Evolutionary conservation across 2,329 filamentous ascomycete species (phyloP), one percentile per base, ranked within the genome.

Genomic region (Sphaceloma murrayae): DNA sequence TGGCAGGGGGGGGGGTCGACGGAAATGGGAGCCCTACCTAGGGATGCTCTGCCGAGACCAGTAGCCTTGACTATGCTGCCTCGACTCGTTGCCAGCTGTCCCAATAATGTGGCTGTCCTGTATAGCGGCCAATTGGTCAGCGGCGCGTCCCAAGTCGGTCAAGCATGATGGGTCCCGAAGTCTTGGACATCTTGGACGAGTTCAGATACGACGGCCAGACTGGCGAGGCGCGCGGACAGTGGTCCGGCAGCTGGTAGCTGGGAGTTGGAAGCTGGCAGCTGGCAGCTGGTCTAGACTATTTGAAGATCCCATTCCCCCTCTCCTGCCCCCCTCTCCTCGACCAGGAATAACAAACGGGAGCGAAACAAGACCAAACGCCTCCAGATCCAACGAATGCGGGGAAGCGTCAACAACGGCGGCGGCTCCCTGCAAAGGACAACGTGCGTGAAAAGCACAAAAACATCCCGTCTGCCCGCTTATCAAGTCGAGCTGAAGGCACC

Each of bases 131-230:
- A 38, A 24, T 40, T 18, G 36, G 29, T 10, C 18, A 29, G 5
- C 30, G 9, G 10, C 9, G 17, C n/a, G 13, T 14, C 19, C 36
- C 36, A 29, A 29, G 36, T 22, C 36, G 14, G 36, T 17, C 36
- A 40, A 40, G 36, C 24, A 40, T 18, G 14, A 26, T 21, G 17
- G 22, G 13, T 27, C 19, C 22, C 34, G 19, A 16, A 16, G 34
- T 39, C 34, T 39, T 39, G 34, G 34, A 31, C 29, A 31, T n/a
- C n/a, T n/a, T n/a, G n/a, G n/a, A 31, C n/a, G 29, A 31, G 8
- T 31, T 14, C 16, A 31, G 29, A 31, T 14, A 13, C n/a, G n/a
- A 11, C n/a, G 29, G 29, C 29, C 4, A n/a, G 29, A 31, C 14
- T 10, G 27, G 27, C 14, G 10, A 7, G 14, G 14, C 14, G 27